Percentiles rank a stretch among this genome's conserved stretches.
These are phyloP conservation scores for Microcyclosporella mali DNA, from an alignment of 2,329 filamentous ascomycete genomes.

Conservation along the genomic window DNA sequence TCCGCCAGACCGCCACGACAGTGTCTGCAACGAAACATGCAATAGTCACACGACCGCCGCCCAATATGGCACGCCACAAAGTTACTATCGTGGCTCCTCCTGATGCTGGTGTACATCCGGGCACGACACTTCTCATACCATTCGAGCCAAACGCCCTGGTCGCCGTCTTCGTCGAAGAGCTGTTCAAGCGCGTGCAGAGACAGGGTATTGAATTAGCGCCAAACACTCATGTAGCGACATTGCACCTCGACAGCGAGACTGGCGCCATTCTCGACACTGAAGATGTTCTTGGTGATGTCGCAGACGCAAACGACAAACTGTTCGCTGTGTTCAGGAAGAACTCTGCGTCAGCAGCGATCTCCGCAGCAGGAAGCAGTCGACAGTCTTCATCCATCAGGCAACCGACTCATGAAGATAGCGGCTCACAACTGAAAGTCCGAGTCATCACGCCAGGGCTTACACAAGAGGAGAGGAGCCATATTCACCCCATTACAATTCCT, in stretches of 20 bases:
- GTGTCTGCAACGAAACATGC: too few species aligned
- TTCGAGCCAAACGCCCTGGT: conserved; percentile 15
- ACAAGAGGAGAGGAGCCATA: conserved; percentile 14
- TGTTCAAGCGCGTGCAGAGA: conserved; percentile 14
- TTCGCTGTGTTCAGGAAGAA: conserved; percentile 18
- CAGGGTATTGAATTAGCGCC: conserved; percentile 12
- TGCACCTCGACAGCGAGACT: conserved; percentile 22
- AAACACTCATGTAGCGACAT: conserved; percentile 16
- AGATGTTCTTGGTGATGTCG: conserved; percentile 25
- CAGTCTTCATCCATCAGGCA: too few species aligned
- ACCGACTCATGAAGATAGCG: neutral
- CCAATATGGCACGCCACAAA: conserved; percentile 17
- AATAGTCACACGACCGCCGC: too few species aligned
- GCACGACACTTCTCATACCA: conserved; percentile 17
- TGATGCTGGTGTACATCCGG: conserved; percentile 3
- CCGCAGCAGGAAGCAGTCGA: too few species aligned
- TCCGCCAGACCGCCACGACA: too few species aligned
- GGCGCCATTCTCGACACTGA: conserved; percentile 26
- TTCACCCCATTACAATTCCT: conserved; percentile 15
- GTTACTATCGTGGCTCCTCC: conserved; percentile 15
- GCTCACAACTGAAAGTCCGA: conserved; percentile 16
- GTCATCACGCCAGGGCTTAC: conserved; percentile 26
- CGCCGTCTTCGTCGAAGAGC: conserved; percentile 17
- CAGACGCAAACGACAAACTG: conserved; percentile 21
- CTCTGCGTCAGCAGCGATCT: neutral